Base-by-base conservation (phyloP, 192 early-diverging fungal genomes). In the Coemansia sp. region DNA sequence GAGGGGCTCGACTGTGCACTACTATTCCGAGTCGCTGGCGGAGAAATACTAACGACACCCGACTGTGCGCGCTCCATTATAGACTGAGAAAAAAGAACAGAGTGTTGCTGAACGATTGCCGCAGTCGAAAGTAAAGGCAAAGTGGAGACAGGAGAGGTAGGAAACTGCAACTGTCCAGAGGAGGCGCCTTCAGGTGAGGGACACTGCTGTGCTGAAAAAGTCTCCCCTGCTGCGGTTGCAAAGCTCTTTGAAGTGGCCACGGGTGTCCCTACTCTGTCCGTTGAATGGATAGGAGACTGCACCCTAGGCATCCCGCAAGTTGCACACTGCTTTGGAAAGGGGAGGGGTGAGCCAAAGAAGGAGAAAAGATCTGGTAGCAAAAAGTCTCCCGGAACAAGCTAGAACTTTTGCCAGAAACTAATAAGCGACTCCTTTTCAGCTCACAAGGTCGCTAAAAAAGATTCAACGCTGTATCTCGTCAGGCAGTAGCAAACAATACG, bases 1-100 rank as follows among this genome's bases (percentile, higher is more conserved):
- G 50, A 66, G n/a, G 81, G 67, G 62, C 73, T 83, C 50, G 67
- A 67, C 27, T 73, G 73, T 4, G 71, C 65, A 64, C 81, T 82
- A 66, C 46, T 79, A 39, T 72, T 67, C 15, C 67, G 71, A 2
- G 76, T 75, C 44, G 46, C 52, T 18, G 71, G 67, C 16, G 70
- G 76, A 34, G 76, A 78, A 1, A 76, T 38, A 38, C 67, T 71
- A 6, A 53, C 67, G 41, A 73, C 39, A 15, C 58, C 71, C 68
- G 68, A 58, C 27, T 13, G 47, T 16, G 52, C 52, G 66, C 41
- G 62, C 41, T 66, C 70, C 62, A 40, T 53, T 29, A 27, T 66
- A 20, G 50, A 38, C 64, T 53, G 52, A 34, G 52, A 60, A 57
- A 49, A 47, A 33, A 43, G 43, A 22, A 31, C 20, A 46, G 68